phyloP scores from a whole-genome alignment of 345 rosid species.

The Eucalyptus marginata region DNA sequence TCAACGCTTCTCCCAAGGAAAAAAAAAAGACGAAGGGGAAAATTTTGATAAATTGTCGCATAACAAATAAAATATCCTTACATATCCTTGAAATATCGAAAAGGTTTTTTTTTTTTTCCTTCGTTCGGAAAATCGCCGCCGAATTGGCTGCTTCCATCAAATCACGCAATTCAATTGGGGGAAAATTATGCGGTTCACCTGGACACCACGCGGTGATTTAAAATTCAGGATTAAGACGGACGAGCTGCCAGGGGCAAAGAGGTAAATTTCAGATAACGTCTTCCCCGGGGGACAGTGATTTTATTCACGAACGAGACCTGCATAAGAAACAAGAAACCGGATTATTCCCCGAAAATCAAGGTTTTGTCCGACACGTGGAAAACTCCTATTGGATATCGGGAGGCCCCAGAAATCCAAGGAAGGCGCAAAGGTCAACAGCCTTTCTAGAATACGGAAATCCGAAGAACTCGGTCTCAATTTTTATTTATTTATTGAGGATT shows the following conservation, averaged over 20 bases:
- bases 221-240: background rate
- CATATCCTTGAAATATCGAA: background rate
- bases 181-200: background rate
- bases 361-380: background rate
- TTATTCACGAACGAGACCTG: background rate
- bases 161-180: background rate
- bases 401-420: background rate
- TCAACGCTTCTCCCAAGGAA: accelerated
- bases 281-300: background rate
- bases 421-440: background rate
- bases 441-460: background rate
- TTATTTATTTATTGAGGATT: background rate
- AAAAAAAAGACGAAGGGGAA: background rate
- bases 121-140: background rate
- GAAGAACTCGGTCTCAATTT: background rate
- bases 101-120: background rate
- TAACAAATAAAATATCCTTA: background rate
- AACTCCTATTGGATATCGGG: background rate
- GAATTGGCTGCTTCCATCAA: background rate
- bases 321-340: no score
- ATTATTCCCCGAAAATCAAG: background rate
- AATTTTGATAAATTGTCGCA: background rate
- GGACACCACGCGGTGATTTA: background rate
- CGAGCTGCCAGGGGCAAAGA: background rate
- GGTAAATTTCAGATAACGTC: background rate